Percentiles rank a stretch among this genome's conserved stretches.
These are phyloP conservation scores for Cunninghamia lanceolata DNA, from an alignment of 75 land plant species.

Conservation along the genomic window DNA sequence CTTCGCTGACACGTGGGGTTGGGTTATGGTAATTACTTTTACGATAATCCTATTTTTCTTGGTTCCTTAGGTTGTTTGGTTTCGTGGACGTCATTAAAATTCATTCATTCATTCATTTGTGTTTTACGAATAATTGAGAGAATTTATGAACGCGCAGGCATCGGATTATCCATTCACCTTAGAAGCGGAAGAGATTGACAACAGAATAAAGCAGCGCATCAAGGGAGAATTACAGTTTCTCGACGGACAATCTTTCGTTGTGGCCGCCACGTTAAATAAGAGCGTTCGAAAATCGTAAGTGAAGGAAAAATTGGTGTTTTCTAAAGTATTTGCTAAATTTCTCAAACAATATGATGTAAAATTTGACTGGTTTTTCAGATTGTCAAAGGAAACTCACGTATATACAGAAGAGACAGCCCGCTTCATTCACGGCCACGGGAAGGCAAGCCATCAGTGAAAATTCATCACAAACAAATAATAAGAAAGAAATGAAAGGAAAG, in stretches of 20 bases:
- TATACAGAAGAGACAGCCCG: slow-evolving; percentile 88
- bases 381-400: slow-evolving; percentile 80
- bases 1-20: slow-evolving; percentile 82
- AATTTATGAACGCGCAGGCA: slow-evolving; percentile 42
- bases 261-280: slow-evolving; percentile 74
- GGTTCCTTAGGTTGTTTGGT: no score
- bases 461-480: neutral
- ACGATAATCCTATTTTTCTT: neutral
- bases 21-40: slow-evolving; percentile 62
- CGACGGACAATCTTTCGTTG: slow-evolving; percentile 59
- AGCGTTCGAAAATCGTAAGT: slow-evolving; percentile 69
- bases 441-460: slow-evolving; percentile 11
- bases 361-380: slow-evolving; percentile 32
- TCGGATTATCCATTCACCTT: slow-evolving; percentile 76
- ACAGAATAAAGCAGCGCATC: slow-evolving; percentile 59
- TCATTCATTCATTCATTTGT: no score
- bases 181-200: slow-evolving; percentile 49
- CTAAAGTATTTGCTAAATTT: neutral
- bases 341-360: neutral
- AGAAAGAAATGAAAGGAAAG: neutral
- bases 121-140: neutral
- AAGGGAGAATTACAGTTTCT: slow-evolving; percentile 72
- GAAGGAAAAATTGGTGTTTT: neutral
- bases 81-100: no score
- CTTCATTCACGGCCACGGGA: slow-evolving; percentile 84